Evolutionary conservation across 768 basidiomycete genomes (phyloP).

Genomic region (Tricholoma sp.): DNA sequence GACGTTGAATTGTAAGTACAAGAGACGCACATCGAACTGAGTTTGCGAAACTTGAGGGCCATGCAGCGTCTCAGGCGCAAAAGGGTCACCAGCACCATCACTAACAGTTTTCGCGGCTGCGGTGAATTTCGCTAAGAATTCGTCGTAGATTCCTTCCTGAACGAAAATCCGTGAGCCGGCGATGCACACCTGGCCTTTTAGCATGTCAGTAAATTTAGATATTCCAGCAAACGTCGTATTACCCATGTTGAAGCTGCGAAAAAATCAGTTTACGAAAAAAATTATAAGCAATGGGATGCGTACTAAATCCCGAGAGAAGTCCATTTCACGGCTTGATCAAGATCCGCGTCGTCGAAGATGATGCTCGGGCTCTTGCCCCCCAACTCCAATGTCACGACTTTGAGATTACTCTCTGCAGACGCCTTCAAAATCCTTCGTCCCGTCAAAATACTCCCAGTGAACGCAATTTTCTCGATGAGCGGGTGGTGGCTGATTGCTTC

Average conservation of each 20-base stretch:
- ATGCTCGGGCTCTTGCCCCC: conserved; percentile 71
- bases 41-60: conserved; percentile 68
- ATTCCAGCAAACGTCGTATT: background rate
- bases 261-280: background rate
- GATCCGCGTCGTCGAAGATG: conserved; percentile 65
- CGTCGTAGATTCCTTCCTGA: conserved; percentile 72
- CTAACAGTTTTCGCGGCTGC: conserved; percentile 42
- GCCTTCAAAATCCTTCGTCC: conserved; percentile 79
- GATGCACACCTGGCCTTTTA: conserved; percentile 60
- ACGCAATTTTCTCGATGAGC: conserved; percentile 63
- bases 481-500: conserved; percentile 54
- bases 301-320: conserved; percentile 67
- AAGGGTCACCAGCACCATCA: conserved; percentile 56
- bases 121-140: conserved; percentile 59
- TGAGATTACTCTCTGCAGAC: conserved; percentile 74
- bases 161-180: conserved; percentile 83
- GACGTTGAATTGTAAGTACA: background rate
- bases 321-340: conserved; percentile 70
- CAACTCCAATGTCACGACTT: conserved; percentile 76
- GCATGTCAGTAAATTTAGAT: background rate
- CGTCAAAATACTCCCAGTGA: conserved; percentile 77
- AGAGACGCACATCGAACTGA: conserved; percentile 55
- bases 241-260: conserved; percentile 24
- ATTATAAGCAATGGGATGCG: background rate
- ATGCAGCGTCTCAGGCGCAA: conserved; percentile 47